Evolutionary conservation across 768 basidiomycete genomes (phyloP).

Genomic region (Tulasnella sp.): DNA sequence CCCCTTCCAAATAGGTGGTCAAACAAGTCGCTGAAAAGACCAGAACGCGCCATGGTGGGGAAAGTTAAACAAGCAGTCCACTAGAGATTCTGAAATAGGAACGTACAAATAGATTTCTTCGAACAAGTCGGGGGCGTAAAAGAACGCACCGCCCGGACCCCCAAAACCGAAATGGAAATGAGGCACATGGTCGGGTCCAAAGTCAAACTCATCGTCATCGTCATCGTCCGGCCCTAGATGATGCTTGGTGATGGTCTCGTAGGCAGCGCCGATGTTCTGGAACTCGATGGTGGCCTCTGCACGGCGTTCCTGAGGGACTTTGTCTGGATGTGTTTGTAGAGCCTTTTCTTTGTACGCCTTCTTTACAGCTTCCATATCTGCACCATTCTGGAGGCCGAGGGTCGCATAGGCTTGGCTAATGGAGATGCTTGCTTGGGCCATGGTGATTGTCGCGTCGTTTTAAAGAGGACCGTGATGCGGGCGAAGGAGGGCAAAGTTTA

Average conservation of each 20-base stretch:
- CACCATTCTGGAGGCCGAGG: conserved; percentile 17
- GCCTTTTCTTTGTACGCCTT: conserved; percentile 27
- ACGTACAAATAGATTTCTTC: conserved; percentile 49
- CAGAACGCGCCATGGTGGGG: background rate
- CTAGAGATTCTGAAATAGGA: background rate
- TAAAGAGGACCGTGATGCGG: conserved; percentile 13
- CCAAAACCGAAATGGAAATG: conserved; percentile 13
- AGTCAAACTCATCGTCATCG: conserved; percentile 38
- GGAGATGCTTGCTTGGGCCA: conserved; percentile 6
- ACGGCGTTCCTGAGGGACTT: conserved; percentile 1
- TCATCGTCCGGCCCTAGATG: conserved; percentile 47
- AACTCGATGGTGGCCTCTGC: conserved; percentile 24
- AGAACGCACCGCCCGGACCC: conserved; percentile 15
- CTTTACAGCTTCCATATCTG: conserved; percentile 27
- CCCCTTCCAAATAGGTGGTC: background rate
- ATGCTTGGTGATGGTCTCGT: conserved; percentile 61
- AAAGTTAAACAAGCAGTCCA: too few relatives aligned
- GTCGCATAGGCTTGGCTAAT: conserved; percentile 11
- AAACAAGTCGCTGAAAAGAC: background rate
- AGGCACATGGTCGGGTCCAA: conserved; percentile 24
- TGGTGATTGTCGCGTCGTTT: background rate
- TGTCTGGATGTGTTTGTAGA: conserved; percentile 24
- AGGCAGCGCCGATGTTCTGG: conserved; percentile 61
- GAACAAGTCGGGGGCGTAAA: conserved; percentile 43
- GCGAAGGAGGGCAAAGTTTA: conserved; percentile 15